Evolutionary conservation across 257 asterid genomes (phyloP), one percentile per base, ranked within the genome.

Genomic region (Scutellaria galericulata): DNA sequence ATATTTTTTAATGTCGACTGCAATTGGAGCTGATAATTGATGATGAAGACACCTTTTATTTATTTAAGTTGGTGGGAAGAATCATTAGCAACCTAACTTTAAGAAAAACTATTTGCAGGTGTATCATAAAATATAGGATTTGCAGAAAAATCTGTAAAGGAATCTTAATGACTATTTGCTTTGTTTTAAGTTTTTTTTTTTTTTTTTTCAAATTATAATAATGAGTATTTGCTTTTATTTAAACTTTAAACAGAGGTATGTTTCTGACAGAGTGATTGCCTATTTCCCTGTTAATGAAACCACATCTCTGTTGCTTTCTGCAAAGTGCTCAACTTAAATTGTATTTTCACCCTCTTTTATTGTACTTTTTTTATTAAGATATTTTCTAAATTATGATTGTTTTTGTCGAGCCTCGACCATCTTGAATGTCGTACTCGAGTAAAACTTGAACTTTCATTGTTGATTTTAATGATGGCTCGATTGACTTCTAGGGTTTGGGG

Each of bases 31-130:
- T 77, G 79, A 80, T 81, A 53, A 81, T 75, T 86, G 85, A 74
- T 82, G 82, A 80, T 77, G 72, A 79, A 60, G 61, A 67, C 50
- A 64, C 51, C 68, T 62, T 76, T 71, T 59, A 39, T 70, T 64
- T 74, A 71, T 72, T 52, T 76, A 71, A 80, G 88, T 80, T 78
- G 90, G 90, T 87, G 90, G 86, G 81, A 70, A 70, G 79, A 86
- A 83, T 86, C 82, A 86, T 83, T 84, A 79, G 75, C 64, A 73
- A 73, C 80, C 83, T 46, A 73, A 76, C 75, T 75, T 78, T 72
- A 45, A 64, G 71, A 71, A 81, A 72, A 82, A 68, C 75, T 24
- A 37, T 57, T 13, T 59, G 64, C 83, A 70, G 77, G 15, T 64
- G 55, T 70, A 74, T 11, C 20, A 15, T 56, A 78, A 59, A 76